Conservation (phyloP, 805 yeast genomes). For the Yamadazyma philogaea region DNA sequence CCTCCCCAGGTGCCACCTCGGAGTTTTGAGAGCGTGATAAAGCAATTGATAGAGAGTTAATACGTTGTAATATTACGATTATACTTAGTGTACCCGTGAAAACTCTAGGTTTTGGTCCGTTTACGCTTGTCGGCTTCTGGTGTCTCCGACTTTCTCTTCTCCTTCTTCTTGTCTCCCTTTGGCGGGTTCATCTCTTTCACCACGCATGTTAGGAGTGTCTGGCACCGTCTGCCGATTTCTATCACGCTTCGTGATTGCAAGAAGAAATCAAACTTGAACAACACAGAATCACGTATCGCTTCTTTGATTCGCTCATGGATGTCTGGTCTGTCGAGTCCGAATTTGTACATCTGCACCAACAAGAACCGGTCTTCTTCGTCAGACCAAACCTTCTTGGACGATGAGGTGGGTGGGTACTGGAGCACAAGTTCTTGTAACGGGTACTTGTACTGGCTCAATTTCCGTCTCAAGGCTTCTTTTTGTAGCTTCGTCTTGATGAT, state of each 20-base stretch:
- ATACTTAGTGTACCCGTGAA: background rate
- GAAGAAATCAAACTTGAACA: slow-evolving; percentile 86
- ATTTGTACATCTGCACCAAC: slow-evolving; percentile 71
- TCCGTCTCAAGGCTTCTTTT: slow-evolving; percentile 74
- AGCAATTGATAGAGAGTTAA: background rate
- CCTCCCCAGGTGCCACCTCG: slow-evolving; percentile 65
- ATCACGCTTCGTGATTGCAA: slow-evolving; percentile 73
- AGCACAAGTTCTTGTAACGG: slow-evolving; percentile 79
- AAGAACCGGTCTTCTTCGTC: slow-evolving; percentile 91
- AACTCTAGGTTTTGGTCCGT: slow-evolving; percentile 8
- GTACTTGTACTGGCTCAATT: slow-evolving; percentile 62
- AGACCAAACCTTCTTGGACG: slow-evolving; percentile 61
- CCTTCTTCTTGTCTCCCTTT: slow-evolving; percentile 1
- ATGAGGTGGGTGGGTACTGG: slow-evolving; percentile 67
- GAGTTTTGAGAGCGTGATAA: slow-evolving; percentile 38
- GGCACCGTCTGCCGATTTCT: slow-evolving; percentile 80
- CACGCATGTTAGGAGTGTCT: slow-evolving; percentile 70
- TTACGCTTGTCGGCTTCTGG: slow-evolving; percentile 11
- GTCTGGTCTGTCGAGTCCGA: slow-evolving; percentile 77
- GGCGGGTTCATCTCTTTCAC: slow-evolving; percentile 53
- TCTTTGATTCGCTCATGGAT: slow-evolving; percentile 76
- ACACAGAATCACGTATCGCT: slow-evolving; percentile 66
- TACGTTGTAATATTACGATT: background rate
- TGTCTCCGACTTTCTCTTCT: slow-evolving; percentile 13
- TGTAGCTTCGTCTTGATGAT: slow-evolving; percentile 62